phyloP scores from a whole-genome alignment of 2,329 filamentous ascomycete species.

The Cladosporium halotolerans region DNA sequence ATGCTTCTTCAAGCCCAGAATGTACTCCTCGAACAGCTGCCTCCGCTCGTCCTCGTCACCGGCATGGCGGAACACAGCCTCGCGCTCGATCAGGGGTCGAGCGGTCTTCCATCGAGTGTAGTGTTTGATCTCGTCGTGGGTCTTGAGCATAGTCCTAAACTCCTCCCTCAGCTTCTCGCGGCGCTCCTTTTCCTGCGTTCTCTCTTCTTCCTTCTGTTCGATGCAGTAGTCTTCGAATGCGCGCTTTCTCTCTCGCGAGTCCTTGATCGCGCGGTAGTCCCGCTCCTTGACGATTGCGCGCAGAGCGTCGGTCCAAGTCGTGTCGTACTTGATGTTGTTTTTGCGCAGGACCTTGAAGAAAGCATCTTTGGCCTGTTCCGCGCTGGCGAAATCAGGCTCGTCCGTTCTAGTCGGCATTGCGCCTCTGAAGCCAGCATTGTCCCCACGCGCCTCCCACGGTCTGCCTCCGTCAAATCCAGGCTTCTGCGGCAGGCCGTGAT shows the following conservation, averaged over 20 bases:
- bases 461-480: conserved; percentile 29
- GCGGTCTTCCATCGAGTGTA: conserved; percentile 97
- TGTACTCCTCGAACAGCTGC: conserved; percentile 90
- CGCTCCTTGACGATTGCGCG: conserved; percentile 80
- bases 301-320: conserved; percentile 87
- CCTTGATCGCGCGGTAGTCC: conserved; percentile 87
- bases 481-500: conserved; percentile 38
- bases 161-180: conserved; percentile 85
- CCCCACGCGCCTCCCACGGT: conserved; percentile 27
- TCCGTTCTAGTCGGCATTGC: conserved; percentile 29
- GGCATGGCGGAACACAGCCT: conserved; percentile 91
- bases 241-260: conserved; percentile 81
- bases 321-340: conserved; percentile 80
- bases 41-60: conserved; percentile 80
- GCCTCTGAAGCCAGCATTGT: conserved; percentile 28
- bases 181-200: conserved; percentile 88
- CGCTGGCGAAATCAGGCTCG: conserved; percentile 65
- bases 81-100: conserved; percentile 84
- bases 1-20: conserved; percentile 72
- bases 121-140: conserved; percentile 93
- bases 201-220: conserved; percentile 85
- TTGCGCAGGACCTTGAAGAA: conserved; percentile 87
- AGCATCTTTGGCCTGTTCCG: conserved; percentile 85
- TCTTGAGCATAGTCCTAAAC: conserved; percentile 92
- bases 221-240: conserved; percentile 94